phyloP scores from a whole-genome alignment of 2,329 filamentous ascomycete genomes.

The Pseudogymnoascus sp. region DNA sequence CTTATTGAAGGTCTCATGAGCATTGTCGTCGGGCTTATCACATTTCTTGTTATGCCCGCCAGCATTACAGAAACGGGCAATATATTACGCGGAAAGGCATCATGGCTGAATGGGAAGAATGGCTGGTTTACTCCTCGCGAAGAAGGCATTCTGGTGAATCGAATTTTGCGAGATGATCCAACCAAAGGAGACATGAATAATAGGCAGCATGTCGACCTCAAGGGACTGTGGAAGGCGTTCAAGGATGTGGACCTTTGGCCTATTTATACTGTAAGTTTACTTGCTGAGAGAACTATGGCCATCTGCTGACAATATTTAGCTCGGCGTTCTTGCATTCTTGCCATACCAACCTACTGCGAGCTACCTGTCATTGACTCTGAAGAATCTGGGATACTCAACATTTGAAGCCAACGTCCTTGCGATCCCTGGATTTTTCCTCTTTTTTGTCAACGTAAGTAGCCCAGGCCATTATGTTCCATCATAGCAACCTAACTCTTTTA shows the following conservation, averaged over 20 bases:
- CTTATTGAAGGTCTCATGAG: constrained; percentile 35
- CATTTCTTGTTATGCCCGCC: constrained; percentile 47
- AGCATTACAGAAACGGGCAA: constrained; percentile 49
- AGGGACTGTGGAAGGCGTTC: constrained; percentile 36
- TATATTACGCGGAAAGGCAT: constrained; percentile 27
- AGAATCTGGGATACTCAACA: constrained; percentile 18
- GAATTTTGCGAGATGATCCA: constrained; percentile 44
- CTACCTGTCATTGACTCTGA: constrained; percentile 9
- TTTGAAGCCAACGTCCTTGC: constrained; percentile 36
- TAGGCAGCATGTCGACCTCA: constrained; percentile 36
- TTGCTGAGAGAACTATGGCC: neutral
- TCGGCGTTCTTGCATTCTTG: constrained; percentile 20
- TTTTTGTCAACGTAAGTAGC: constrained; percentile 27
- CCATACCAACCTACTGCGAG: neutral
- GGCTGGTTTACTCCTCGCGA: constrained; percentile 56
- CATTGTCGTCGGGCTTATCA: constrained; percentile 41
- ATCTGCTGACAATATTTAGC: neutral
- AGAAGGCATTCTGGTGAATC: constrained; percentile 58
- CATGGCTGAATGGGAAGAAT: constrained; percentile 45
- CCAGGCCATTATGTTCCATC: constrained; percentile 37
- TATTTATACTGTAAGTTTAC: constrained; percentile 28
- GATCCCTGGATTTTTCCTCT: constrained; percentile 35
- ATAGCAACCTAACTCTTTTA: constrained; percentile 52
- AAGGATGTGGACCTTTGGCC: constrained; percentile 45
- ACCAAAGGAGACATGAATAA: constrained; percentile 39